These are phyloP conservation scores for Lactifluus echinatus DNA, from an alignment of 768 basidiomycete genomes.

Conservation along the genomic window DNA sequence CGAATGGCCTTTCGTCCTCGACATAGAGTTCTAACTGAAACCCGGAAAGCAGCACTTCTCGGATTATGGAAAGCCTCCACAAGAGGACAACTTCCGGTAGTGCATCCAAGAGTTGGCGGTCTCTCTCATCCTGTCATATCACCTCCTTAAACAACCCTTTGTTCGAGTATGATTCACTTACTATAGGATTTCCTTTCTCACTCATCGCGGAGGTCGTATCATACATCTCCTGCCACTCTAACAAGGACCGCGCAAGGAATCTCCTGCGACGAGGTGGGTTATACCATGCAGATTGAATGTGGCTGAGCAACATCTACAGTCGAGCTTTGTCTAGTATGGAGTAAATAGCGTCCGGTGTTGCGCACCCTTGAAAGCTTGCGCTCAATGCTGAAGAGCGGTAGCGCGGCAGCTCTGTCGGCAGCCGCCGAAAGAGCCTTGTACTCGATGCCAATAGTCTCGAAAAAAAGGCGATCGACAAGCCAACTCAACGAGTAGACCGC, in stretches of 20 bases:
- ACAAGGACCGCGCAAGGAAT: conserved; percentile 50
- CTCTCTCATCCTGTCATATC: conserved; percentile 15
- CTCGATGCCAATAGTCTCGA: conserved; percentile 42
- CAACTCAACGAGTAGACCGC: conserved; percentile 44
- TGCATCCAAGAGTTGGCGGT: conserved; percentile 6
- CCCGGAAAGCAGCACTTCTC: conserved; percentile 65
- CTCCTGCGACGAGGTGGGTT: conserved; percentile 64
- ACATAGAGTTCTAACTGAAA: conserved; percentile 71
- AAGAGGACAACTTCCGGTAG: conserved; percentile 42
- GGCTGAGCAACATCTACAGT: conserved; percentile 46
- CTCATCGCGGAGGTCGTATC: conserved; percentile 33
- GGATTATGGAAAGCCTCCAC: conserved; percentile 52
- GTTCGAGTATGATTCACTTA: conserved; percentile 13
- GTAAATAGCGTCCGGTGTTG: neutral
- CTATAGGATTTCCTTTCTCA: conserved; percentile 17
- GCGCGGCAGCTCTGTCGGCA: conserved; percentile 28
- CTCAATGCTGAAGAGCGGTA: conserved; percentile 37
- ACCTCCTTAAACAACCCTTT: neutral
- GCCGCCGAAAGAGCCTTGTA: conserved; percentile 40
- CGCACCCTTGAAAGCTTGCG: conserved; percentile 32
- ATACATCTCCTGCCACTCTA: conserved; percentile 61
- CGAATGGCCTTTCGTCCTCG: conserved; percentile 56
- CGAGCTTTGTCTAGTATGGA: neutral
- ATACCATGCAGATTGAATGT: conserved; percentile 53
- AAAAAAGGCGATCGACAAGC: conserved; percentile 48